Base-by-base conservation (phyloP, 768 basidiomycete species). In the Asterophora parasitica region DNA sequence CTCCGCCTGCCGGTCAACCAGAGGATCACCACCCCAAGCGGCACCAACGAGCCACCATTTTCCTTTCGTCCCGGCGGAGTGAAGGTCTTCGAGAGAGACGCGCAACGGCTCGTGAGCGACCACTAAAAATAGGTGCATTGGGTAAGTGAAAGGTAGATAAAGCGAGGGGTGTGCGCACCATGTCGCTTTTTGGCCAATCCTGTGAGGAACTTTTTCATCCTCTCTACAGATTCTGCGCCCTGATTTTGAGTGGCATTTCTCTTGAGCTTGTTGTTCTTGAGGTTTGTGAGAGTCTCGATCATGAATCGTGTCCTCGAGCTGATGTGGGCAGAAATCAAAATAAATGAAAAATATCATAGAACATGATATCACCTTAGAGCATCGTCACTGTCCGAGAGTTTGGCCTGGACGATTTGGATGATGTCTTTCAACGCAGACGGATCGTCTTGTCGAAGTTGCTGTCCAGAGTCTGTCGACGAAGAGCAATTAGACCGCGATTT, bases 21-120 rank as follows among this genome's bases (percentile, higher is more conserved):
- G 77, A 7, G 96, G 94, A 58, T 97, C 84, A 2, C 94, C 94
- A 27, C 78, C 77, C 95, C 95, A 99, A 0, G 90, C 95, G 1
- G 95, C 92, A 13, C 95, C 96, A 30, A 97, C 90, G 2, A 97
- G 75, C 95, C 96, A 98, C 96, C 96, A 98, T 69, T 96, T 96
- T 4, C 94, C 96, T 61, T 83, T 88, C 9, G 77, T 87, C 47
- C 90, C 82, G 1, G 92, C 84, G 0, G 82, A 79, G 50, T 80
- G 88, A 4, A 98, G 76, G 65, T 98, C 95, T n/a, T 74, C 73
- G 17, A 97, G 72, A 0, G 88, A 83, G 1, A 96, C 82, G 6
- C 92, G 84, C 7, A 99, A 73, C 0, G 93, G 84, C 37, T 97
- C 96, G 58, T 90, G 82, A 0, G 83, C 79, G 42, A 85, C 72